Percentiles rank a stretch among this genome's conserved stretches.
These are phyloP conservation scores for Cyphellophora europaea DNA, from an alignment of 2,329 filamentous ascomycete genomes.

Conservation along the genomic window DNA sequence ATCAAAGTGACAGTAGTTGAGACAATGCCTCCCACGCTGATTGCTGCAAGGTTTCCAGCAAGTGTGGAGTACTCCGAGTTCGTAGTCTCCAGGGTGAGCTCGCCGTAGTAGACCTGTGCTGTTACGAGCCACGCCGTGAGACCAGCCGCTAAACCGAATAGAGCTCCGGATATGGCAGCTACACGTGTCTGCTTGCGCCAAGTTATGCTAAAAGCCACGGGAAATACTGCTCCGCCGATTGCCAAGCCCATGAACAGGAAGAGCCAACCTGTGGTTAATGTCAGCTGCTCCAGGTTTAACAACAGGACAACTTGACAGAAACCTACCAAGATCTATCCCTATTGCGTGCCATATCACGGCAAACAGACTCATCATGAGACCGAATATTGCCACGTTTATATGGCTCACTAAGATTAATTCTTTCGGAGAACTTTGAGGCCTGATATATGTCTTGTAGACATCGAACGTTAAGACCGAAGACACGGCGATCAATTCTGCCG, in stretches of 20 bases:
- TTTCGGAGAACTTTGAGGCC: conserved; percentile 63
- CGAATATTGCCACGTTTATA: conserved; percentile 60
- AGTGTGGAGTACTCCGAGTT: conserved; percentile 50
- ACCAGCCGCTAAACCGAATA: conserved; percentile 58
- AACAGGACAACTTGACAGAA: no score
- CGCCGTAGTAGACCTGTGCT: conserved; percentile 57
- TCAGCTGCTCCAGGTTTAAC: no score
- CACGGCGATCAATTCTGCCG: conserved; percentile 74
- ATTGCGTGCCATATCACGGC: conserved; percentile 63
- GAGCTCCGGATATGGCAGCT: conserved; percentile 60
- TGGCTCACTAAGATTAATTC: conserved; percentile 72
- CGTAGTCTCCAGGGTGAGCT: conserved; percentile 60
- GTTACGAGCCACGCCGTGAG: conserved; percentile 76
- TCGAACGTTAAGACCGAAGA: conserved; percentile 83
- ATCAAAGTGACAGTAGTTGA: conserved; percentile 65
- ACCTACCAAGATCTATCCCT: conserved; percentile 74
- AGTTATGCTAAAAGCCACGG: conserved; percentile 66
- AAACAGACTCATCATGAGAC: conserved; percentile 68
- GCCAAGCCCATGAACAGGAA: conserved; percentile 87
- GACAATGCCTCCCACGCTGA: conserved; percentile 65
- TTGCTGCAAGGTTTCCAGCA: conserved; percentile 65
- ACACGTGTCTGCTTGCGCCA: conserved; percentile 71
- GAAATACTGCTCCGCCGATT: conserved; percentile 76
- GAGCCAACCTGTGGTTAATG: no score
- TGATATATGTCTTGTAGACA: conserved; percentile 77